Evolutionary conservation across 2,329 filamentous ascomycete species (phyloP).

Genomic region (Fusarium decemcellulare): DNA sequence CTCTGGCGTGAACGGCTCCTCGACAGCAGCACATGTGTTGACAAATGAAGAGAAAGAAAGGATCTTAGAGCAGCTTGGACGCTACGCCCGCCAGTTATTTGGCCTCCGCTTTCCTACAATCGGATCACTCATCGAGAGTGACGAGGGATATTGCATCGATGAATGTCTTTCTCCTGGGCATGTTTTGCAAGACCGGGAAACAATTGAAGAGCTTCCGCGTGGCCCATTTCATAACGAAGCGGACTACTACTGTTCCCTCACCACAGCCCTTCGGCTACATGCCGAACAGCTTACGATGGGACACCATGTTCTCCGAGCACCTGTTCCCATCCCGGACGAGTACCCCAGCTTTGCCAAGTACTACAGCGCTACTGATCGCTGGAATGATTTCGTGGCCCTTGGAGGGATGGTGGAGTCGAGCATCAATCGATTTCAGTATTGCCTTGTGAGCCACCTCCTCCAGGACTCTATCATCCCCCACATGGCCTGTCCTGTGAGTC

Average conservation of each 20-base stretch:
- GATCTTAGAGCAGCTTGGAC: slow-evolving; percentile 47
- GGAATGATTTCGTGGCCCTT: slow-evolving; percentile 35
- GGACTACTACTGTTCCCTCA: slow-evolving; percentile 31
- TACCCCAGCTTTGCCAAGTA: slow-evolving; percentile 29
- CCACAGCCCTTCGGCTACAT: slow-evolving; percentile 29
- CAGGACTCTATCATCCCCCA: slow-evolving; percentile 23
- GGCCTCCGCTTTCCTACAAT: slow-evolving; percentile 46
- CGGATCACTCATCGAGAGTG: slow-evolving; percentile 48
- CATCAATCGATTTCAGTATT: slow-evolving; percentile 33
- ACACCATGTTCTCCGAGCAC: slow-evolving; percentile 31
- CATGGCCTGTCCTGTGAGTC: slow-evolving; percentile 25
- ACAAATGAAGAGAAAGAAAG: slow-evolving; percentile 42
- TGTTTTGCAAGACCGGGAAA: slow-evolving; percentile 23
- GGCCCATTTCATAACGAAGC: slow-evolving; percentile 28
- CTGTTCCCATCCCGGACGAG: slow-evolving; percentile 27
- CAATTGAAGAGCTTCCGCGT: slow-evolving; percentile 20
- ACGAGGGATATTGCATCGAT: slow-evolving; percentile 32
- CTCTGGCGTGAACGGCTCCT: slow-evolving; percentile 12
- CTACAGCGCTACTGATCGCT: slow-evolving; percentile 24
- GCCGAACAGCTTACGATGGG: slow-evolving; percentile 33
- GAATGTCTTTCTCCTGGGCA: slow-evolving; percentile 32
- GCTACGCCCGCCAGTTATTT: slow-evolving; percentile 43
- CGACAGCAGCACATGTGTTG: slow-evolving; percentile 12
- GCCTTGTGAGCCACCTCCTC: slow-evolving; percentile 28
- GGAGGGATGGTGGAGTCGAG: slow-evolving; percentile 18